A percentile compares a stretch with the other conserved stretches of the same genome.
Evolutionary conservation across 1,284 basidiomycete species (phyloP).

Genomic region (Laetiporus sulphureus): DNA sequence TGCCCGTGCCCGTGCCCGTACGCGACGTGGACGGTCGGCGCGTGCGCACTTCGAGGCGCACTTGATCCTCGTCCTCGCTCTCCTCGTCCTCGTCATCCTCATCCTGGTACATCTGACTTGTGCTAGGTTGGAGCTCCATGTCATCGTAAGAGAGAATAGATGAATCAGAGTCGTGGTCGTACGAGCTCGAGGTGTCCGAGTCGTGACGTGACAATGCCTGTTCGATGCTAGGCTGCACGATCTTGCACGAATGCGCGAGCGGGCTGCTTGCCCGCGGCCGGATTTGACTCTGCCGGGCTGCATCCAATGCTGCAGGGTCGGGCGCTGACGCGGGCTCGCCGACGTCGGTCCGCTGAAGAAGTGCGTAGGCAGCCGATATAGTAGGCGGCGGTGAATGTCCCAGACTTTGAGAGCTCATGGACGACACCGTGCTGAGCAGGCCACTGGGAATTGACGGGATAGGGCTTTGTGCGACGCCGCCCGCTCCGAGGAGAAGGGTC

Average conservation of each 20-base stretch:
- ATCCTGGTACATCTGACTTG: constrained; percentile 28
- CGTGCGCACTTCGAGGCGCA: constrained; percentile 25
- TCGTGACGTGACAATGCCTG: constrained; percentile 9
- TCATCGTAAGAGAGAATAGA: constrained; percentile 12
- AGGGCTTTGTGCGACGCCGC: constrained; percentile 39
- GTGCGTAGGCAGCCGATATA: constrained; percentile 18
- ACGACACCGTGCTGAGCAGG: constrained; percentile 25
- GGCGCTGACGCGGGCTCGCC: constrained; percentile 16
- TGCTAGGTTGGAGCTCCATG: constrained; percentile 22
- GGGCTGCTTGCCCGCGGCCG: constrained; percentile 33
- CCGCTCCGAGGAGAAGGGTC: constrained; percentile 44
- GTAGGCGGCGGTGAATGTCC: constrained; percentile 6
- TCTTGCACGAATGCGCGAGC: constrained; percentile 29
- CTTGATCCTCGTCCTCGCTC: constrained; percentile 20
- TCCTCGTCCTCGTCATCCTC: constrained; percentile 35
- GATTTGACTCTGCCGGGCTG: constrained; percentile 12
- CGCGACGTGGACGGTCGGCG: constrained; percentile 22
- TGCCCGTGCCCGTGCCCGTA: too few relatives aligned
- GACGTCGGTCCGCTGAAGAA: constrained; percentile 19
- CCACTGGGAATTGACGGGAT: constrained; percentile 34
- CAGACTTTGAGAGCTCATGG: constrained; percentile 20
- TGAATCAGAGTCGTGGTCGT: constrained; percentile 8
- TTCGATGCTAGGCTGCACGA: constrained; percentile 20
- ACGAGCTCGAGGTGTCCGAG: constrained; percentile 17
- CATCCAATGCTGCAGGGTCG: constrained; percentile 22